Percentiles rank a stretch among this genome's conserved stretches.
phyloP scores from a whole-genome alignment of 208 protist species.

The Naegleria lovaniensis region DNA sequence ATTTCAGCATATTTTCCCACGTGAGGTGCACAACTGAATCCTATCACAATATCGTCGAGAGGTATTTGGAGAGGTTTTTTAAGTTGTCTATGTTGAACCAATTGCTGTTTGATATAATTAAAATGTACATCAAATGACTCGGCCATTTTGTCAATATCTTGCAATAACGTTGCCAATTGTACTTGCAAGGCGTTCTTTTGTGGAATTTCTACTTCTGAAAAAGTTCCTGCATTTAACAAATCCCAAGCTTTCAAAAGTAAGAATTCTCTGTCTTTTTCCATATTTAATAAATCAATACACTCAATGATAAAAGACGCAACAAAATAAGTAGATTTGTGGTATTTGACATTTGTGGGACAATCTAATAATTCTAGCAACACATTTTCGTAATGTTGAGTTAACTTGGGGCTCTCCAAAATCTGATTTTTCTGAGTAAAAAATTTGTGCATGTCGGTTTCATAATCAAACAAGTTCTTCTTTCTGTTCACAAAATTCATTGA shows the following conservation, averaged over 20 bases:
- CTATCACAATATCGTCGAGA: neutral
- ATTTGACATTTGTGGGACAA: neutral
- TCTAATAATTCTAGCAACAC: neutral
- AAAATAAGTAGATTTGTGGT: neutral
- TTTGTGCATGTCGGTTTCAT: neutral
- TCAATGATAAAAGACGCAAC: neutral
- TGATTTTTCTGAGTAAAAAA: neutral
- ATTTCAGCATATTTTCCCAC: neutral
- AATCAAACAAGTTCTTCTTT: neutral
- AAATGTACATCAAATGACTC: neutral
- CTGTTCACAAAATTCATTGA: neutral
- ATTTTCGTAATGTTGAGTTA: neutral
- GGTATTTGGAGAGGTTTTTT: neutral
- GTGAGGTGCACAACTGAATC: neutral
- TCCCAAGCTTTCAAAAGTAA: neutral
- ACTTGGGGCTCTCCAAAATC: neutral
- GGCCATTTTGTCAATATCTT: neutral
- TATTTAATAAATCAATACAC: neutral
- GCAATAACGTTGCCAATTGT: neutral
- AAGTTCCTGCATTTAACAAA: neutral
- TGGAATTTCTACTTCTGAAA: neutral
- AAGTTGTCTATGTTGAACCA: neutral
- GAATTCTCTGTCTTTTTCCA: neutral
- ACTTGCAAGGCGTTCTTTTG: neutral
- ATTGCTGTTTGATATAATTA: neutral